Conservation (phyloP, 805 yeast genomes). For the Sugiyamaella valdiviana region DNA sequence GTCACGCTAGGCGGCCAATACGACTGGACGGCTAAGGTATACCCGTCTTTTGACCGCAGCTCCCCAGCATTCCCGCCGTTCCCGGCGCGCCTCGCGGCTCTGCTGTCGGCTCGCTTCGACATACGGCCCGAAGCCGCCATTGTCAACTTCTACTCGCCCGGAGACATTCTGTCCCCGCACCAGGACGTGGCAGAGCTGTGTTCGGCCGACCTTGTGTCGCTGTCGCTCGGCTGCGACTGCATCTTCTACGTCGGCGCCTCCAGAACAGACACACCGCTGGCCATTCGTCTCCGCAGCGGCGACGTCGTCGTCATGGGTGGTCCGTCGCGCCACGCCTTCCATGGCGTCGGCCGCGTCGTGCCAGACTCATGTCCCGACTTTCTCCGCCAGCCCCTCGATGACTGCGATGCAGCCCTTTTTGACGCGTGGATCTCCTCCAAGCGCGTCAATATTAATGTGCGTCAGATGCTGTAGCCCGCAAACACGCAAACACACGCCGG, state of each 20-base stretch:
- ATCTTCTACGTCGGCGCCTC: slow-evolving; percentile 31
- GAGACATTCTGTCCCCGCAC: slow-evolving; percentile 40
- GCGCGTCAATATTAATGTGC: slow-evolving; percentile 36
- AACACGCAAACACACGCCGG: neutral
- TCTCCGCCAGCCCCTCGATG: slow-evolving; percentile 7
- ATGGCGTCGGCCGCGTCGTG: slow-evolving; percentile 39
- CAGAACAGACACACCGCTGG: slow-evolving; percentile 26
- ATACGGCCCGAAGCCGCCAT: slow-evolving; percentile 37
- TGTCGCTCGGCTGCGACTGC: slow-evolving; percentile 37
- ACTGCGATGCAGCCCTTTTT: slow-evolving; percentile 1
- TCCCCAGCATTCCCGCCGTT: slow-evolving; percentile 31
- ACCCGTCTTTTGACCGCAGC: slow-evolving; percentile 34
- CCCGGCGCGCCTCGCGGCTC: slow-evolving; percentile 25
- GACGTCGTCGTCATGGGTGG: slow-evolving; percentile 40
- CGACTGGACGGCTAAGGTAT: slow-evolving; percentile 39
- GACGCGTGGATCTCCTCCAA: slow-evolving; percentile 33
- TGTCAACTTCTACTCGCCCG: slow-evolving; percentile 38
- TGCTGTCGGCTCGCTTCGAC: slow-evolving; percentile 22
- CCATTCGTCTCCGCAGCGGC: slow-evolving; percentile 34
- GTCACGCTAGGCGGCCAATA: slow-evolving; percentile 43
- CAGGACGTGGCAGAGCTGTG: slow-evolving; percentile 39
- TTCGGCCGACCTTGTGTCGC: slow-evolving; percentile 33
- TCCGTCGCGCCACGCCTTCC: slow-evolving; percentile 35
- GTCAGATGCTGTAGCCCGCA: slow-evolving; percentile 33
- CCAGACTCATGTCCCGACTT: slow-evolving; percentile 30